Evolutionary conservation across 78 protist genomes (phyloP), one percentile per base, ranked within the genome.

Genomic region (Pelomyxa schiedti): DNA sequence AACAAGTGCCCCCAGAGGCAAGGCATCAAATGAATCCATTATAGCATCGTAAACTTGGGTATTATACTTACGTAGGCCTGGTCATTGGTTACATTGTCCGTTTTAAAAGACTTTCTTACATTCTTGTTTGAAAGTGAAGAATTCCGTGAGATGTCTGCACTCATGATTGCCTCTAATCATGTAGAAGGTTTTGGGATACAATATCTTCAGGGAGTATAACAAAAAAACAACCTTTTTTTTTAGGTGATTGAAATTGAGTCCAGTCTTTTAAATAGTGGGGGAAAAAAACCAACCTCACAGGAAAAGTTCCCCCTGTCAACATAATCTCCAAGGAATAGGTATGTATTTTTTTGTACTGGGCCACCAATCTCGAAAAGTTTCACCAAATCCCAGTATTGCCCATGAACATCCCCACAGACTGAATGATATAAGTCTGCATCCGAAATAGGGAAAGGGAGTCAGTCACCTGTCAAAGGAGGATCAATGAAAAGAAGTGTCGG

Each of bases 71-170:
- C 91, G 84, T 8, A 69, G 47, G 79, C 92, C 91, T 87, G 30
- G 8, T 28, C 28, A n/a, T n/a, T n/a, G n/a, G n/a, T n/a, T n/a
- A n/a, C n/a, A n/a, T n/a, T n/a, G 8, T 8, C 32, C 8, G 36
- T 43, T 71, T 71, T 40, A 16, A 39, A 43, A 5, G 58, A 65
- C 35, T 32, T 5, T 70, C 81, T 1, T 41, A 83, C 98, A 95
- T 42, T 96, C 99, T 52, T 40, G 66, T 81, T 94, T 93, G 77
- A 95, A 97, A 22, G 96, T 96, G 52, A 95, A 97, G 80, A 90
- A 94, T 30, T 86, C 92, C 8, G 98, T 91, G 58, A 94, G 66
- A 38, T 95, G 97, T 58, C 95, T 52, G 80, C 98, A 93, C n/a
- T n/a, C n/a, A n/a, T n/a, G n/a, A n/a, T n/a, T n/a, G n/a, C n/a